Percentiles rank a stretch among this genome's conserved stretches.
Conservation (phyloP, 306 rosid species). For the Prunus armeniaca region DNA sequence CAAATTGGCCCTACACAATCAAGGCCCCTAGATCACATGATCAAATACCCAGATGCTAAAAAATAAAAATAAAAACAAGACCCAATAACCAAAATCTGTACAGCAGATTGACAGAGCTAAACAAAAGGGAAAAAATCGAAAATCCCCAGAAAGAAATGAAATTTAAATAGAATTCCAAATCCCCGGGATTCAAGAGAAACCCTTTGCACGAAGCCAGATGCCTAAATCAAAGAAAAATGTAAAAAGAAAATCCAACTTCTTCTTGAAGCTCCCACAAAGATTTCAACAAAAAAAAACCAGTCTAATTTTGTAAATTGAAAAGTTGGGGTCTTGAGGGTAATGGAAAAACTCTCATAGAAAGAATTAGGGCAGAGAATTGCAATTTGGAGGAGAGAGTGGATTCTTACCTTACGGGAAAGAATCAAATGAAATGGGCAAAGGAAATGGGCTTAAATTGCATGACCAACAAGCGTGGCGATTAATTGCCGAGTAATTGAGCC, state of each 20-base stretch:
- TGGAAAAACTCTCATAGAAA: slow-evolving; percentile 36
- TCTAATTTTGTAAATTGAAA: neutral
- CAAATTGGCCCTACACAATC: slow-evolving; percentile 18
- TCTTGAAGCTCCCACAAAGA: neutral
- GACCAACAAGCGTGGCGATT: slow-evolving; percentile 8
- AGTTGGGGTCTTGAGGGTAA: neutral
- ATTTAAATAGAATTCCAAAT: neutral
- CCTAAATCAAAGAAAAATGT: neutral
- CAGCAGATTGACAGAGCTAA: neutral
- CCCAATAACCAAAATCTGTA: neutral
- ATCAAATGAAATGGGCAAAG: slow-evolving; percentile 39
- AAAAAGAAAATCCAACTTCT: neutral
- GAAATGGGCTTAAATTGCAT: slow-evolving; percentile 43
- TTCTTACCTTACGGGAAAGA: slow-evolving; percentile 66
- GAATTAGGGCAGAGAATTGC: slow-evolving; percentile 18
- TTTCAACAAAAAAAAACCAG: neutral
- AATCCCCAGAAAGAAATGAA: slow-evolving; percentile 20
- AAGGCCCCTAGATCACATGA: slow-evolving; percentile 30
- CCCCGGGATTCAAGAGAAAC: slow-evolving; percentile 25
- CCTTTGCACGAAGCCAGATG: neutral
- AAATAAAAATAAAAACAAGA: neutral
- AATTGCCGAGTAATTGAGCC: slow-evolving; percentile 24
- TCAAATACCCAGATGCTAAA: slow-evolving; percentile 15
- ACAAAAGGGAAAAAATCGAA: neutral
- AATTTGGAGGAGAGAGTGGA: slow-evolving; percentile 52